Evolutionary conservation across 306 rosid genomes (phyloP).

Genomic region (Quercus cerris): DNA sequence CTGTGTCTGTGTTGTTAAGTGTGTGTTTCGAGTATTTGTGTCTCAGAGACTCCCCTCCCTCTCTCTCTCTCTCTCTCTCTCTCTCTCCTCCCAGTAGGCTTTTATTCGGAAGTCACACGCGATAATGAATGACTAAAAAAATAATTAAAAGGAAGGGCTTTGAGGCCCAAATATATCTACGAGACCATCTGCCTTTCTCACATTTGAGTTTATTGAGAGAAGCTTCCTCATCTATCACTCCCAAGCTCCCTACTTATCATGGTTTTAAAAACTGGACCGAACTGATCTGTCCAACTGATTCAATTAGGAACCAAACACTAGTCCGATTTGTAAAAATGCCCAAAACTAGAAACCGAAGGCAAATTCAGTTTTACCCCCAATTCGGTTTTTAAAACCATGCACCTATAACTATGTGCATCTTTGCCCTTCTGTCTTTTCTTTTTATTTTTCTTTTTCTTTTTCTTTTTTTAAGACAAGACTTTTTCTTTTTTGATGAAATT

Average conservation of each 20-base stretch:
- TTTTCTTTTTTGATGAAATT: too few species aligned
- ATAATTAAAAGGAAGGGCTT: neutral
- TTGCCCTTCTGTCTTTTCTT: too few species aligned
- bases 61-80: constrained; percentile 4
- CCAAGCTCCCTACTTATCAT: neutral
- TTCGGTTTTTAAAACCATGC: too few species aligned
- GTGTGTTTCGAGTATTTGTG: neutral
- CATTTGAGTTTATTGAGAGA: neutral
- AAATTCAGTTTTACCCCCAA: too few species aligned
- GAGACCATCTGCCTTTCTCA: neutral
- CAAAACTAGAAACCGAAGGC: too few species aligned
- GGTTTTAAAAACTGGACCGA: neutral
- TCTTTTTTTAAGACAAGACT: too few species aligned
- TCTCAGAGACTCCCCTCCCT: neutral
- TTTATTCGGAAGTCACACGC: constrained; percentile 38
- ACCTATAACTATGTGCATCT: too few species aligned
- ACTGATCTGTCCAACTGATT: accelerated
- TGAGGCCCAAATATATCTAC: neutral
- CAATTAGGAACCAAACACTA: accelerated
- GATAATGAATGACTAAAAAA: neutral
- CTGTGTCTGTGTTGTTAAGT: neutral
- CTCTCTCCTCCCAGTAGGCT: constrained; percentile 9
- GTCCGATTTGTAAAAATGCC: too few species aligned
- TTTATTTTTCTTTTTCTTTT: too few species aligned
- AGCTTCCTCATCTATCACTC: neutral